Evolutionary conservation across 306 rosid genomes (phyloP), one percentile per base, ranked within the genome.

Genomic region (Castanea crenata): DNA sequence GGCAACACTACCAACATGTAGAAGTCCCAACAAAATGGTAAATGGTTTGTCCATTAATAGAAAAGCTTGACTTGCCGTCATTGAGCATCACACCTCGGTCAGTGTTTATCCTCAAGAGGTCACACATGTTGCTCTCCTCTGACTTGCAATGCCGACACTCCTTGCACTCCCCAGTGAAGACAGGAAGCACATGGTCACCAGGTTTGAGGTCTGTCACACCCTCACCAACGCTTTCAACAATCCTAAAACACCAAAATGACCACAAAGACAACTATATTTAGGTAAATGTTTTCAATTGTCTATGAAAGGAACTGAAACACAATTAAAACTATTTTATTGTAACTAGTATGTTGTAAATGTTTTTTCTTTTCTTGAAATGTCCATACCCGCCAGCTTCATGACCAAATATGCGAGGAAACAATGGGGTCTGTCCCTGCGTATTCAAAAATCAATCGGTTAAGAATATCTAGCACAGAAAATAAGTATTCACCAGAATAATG

Each of bases 111-210:
- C 98, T 85, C 1, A 94, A 88, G 4, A 92, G 93, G 52, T 94
- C 94, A 67, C 98, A 94, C 98, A 94, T 88, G 91, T 94, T 94
- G 85, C 98, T 92, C 72, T 94, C 98, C 73, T 88, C 96, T 1
- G 97, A 92, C 75, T 89, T 82, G 51, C 98, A 94, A 74, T 92
- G 98, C 19, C 72, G 27, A 73, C 98, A 94, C 31, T 92, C 98
- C 76, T 90, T 91, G 73, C 98, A 94, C 74, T 94, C 98, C 11
- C 98, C 98, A 0, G 96, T 94, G 89, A 94, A 94, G 41, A 94
- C 96, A 0, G 97, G 97, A 10, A 94, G 98, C 38, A 90, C 98
- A 55, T 94, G 96, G 25, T 94, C 96, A 25, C 97, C 98, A 32
- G 92, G 90, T 78, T 89, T 67, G 20, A 94, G 92, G 75, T 90